Percentiles rank a stretch among this genome's conserved stretches.
Conservation (phyloP, 306 rosid species). For the Sicyos baderoa region DNA sequence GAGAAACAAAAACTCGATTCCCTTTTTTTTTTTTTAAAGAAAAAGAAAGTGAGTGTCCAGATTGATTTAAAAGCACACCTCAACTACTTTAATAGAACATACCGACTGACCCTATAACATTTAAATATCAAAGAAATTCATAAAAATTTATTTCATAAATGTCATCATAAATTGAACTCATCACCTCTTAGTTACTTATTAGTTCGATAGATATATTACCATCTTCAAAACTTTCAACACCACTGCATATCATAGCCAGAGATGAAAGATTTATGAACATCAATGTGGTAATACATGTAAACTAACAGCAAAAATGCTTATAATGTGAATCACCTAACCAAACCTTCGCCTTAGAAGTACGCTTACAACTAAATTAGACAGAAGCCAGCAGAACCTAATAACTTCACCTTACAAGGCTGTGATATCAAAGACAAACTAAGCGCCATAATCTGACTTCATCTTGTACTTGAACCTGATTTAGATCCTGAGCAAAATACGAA, state of each 20-base stretch:
- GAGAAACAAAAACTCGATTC: not conserved
- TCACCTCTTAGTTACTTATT: not conserved
- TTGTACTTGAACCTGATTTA: conserved; percentile 8
- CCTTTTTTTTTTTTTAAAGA: no score
- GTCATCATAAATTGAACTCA: no score
- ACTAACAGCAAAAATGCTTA: not conserved
- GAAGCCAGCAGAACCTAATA: conserved; percentile 1
- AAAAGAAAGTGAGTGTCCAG: no score
- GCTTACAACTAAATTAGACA: conserved; percentile 1
- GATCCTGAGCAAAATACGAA: conserved; percentile 10
- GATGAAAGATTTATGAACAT: not conserved
- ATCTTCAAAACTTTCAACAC: conserved; percentile 9
- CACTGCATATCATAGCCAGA: not conserved
- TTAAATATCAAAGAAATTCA: no score
- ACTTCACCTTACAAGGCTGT: not conserved
- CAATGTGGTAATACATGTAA: not conserved
- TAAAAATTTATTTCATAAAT: no score
- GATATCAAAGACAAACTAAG: not conserved
- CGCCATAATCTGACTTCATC: not conserved
- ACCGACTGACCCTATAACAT: no score
- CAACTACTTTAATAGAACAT: no score
- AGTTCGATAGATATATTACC: not conserved
- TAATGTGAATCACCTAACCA: not conserved
- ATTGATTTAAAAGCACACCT: no score
- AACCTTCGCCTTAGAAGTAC: not conserved